Conservation (phyloP, 768 basidiomycete species). For the Rhodotorula kratochvilovae region DNA sequence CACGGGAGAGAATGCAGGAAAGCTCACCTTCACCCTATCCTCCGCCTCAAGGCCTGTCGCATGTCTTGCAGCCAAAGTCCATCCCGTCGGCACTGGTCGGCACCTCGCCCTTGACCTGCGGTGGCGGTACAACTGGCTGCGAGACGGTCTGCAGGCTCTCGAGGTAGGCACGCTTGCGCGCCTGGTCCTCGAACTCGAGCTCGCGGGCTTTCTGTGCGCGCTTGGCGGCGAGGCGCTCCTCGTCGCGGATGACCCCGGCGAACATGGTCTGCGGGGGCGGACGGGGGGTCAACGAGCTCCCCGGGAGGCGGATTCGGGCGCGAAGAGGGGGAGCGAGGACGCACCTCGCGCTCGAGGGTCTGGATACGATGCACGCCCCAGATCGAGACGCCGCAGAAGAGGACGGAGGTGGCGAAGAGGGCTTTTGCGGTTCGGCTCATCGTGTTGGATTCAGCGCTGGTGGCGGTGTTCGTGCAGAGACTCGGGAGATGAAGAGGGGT, state of each 20-base stretch:
- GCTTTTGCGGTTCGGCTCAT: constrained; percentile 31
- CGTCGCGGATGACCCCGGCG: constrained; percentile 36
- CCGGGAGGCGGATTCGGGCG: neutral
- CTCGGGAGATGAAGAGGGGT: no score
- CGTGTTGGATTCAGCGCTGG: neutral
- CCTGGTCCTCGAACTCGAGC: constrained; percentile 39
- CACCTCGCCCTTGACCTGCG: constrained; percentile 1
- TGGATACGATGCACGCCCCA: constrained; percentile 38
- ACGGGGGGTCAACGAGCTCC: no score
- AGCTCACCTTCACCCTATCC: neutral
- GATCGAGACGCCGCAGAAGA: constrained; percentile 26
- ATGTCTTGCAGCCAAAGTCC: constrained; percentile 40
- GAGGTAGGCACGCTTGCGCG: constrained; percentile 33
- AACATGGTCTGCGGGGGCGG: constrained; percentile 27
- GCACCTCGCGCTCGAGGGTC: constrained; percentile 33
- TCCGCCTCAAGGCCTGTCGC: constrained; percentile 13
- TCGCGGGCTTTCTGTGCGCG: constrained; percentile 20
- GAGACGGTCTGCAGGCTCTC: constrained; percentile 26
- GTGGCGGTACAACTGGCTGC: constrained; percentile 10
- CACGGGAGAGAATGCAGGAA: neutral
- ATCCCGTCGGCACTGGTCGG: constrained; percentile 32
- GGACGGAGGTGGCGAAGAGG: constrained; percentile 17
- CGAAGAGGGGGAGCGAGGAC: neutral
- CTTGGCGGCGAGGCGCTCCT: constrained; percentile 25
- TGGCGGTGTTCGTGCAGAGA: neutral